A percentile compares a stretch with the other conserved stretches of the same genome.
Conservation (phyloP, 1,284 basidiomycete species). For the Agaricales sp. region DNA sequence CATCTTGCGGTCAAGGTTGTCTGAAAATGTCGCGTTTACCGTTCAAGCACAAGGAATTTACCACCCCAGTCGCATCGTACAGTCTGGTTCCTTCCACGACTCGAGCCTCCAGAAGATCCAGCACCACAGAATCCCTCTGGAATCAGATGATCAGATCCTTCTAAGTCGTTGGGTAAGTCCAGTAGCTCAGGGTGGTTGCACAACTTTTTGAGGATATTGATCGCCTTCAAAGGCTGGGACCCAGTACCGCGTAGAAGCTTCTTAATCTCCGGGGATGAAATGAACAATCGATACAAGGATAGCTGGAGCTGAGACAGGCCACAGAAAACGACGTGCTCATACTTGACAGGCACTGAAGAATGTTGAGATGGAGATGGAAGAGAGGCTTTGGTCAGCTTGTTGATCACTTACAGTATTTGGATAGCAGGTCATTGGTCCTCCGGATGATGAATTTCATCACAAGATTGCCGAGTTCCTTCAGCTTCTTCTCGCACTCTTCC, state of each 20-base stretch:
- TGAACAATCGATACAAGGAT: slow-evolving; percentile 86
- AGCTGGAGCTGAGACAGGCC: slow-evolving; percentile 84
- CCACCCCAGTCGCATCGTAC: slow-evolving; percentile 79
- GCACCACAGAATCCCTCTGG: slow-evolving; percentile 74
- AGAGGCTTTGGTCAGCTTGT: no score
- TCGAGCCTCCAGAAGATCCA: slow-evolving; percentile 28
- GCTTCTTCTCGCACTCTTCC: slow-evolving; percentile 79
- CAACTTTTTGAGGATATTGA: slow-evolving; percentile 93
- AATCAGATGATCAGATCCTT: slow-evolving; percentile 76
- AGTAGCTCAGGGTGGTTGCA: slow-evolving; percentile 97
- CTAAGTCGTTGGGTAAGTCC: slow-evolving; percentile 79
- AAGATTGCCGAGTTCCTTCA: slow-evolving; percentile 85
- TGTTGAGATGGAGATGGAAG: slow-evolving; percentile 6
- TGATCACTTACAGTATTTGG: slow-evolving; percentile 79
- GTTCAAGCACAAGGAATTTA: slow-evolving; percentile 90
- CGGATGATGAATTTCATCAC: slow-evolving; percentile 98
- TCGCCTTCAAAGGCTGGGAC: slow-evolving; percentile 95
- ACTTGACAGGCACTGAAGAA: slow-evolving; percentile 87
- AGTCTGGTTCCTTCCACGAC: slow-evolving; percentile 35
- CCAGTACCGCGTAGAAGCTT: slow-evolving; percentile 83
- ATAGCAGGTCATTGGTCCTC: slow-evolving; percentile 92
- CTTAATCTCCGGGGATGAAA: slow-evolving; percentile 91
- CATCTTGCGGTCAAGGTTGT: not conserved
- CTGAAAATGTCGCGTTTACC: slow-evolving; percentile 34
- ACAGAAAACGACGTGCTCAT: slow-evolving; percentile 99